Evolutionary conservation across 371 early-diverging fungal species (phyloP), one percentile per base, ranked within the genome.

Genomic region (Mycotypha africana): DNA sequence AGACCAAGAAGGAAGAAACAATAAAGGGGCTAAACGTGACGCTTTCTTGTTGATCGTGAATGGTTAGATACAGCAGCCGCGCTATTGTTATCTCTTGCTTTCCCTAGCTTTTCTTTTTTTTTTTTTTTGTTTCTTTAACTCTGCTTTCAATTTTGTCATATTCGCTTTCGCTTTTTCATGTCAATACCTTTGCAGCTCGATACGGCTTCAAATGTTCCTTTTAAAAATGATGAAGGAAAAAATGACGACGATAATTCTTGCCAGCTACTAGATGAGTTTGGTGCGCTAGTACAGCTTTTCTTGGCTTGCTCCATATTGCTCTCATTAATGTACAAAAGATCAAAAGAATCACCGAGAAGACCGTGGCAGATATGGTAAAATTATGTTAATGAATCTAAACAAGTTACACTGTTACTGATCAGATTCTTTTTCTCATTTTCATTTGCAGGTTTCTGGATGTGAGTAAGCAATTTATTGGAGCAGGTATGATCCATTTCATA

Each of bases 401-500:
- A n/a, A n/a, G n/a, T n/a, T n/a, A n/a, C n/a, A n/a, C n/a, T n/a
- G n/a, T n/a, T n/a, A 20, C 4, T 16, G 4, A 3, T 2, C 31
- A 19, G 30, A 36, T n/a, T 26, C 15, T 15, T 15, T 22, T 20
- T 21, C 6, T 28, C 24, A 31, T 22, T 30, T n/a, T 17, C 8
- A 15, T 36, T 25, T 30, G 15, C 56, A 82, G 83, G 83, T 52
- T 74, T 21, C 62, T 74, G 36, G 84, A 83, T 58, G 76, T 77
- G 25, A 76, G 78, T 51, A 83, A 83, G 45, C 84, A 83, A 47
- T 74, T 74, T 40, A 49, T 76, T 10, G 84, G 84, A 8, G 80
- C 76, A 21, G 70, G 65, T 17, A 66, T 78, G 41, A 65, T 81
- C 21, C 84, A 83, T 43, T 63, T 70, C 14, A 54, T 83, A 21